Evolutionary conservation across 2,329 filamentous ascomycete species (phyloP).

Genomic region (Rhytidhysteron rufulum): DNA sequence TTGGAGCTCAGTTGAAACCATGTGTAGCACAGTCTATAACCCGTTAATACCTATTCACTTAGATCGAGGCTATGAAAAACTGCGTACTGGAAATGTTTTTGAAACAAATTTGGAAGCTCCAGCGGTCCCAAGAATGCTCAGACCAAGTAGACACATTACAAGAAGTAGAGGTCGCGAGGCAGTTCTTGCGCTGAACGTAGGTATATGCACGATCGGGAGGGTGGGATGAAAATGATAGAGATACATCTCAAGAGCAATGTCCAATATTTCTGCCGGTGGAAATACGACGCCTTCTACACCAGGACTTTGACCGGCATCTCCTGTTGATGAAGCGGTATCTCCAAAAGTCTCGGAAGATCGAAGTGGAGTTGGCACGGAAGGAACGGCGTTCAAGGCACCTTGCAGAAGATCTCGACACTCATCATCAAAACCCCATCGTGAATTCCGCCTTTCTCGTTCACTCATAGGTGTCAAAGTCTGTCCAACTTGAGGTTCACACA

Average conservation of each 20-base stretch:
- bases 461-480: slow-evolving; percentile 20
- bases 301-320: slow-evolving; percentile 23
- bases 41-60: too few relatives aligned
- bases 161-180: slow-evolving; percentile 46
- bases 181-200: slow-evolving; percentile 50
- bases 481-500: slow-evolving; percentile 27
- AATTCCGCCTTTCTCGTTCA: slow-evolving; percentile 26
- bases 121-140: slow-evolving; percentile 50
- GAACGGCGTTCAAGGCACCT: slow-evolving; percentile 20
- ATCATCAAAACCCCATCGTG: slow-evolving; percentile 34
- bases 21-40: slow-evolving; percentile 32
- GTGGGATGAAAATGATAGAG: slow-evolving; percentile 53
- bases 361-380: slow-evolving; percentile 13
- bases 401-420: slow-evolving; percentile 40
- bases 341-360: slow-evolving; percentile 22
- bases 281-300: slow-evolving; percentile 32
- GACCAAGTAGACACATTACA: slow-evolving; percentile 52
- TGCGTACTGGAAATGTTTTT: slow-evolving; percentile 40
- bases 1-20: slow-evolving; percentile 41
- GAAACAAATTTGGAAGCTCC: slow-evolving; percentile 49
- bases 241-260: slow-evolving; percentile 53
- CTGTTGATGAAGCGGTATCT: slow-evolving; percentile 29
- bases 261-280: slow-evolving; percentile 50
- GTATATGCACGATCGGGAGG: slow-evolving; percentile 51
- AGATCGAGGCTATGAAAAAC: too few relatives aligned